Evolutionary conservation across 257 asterid species (phyloP).

Genomic region (Cordia subcordata): DNA sequence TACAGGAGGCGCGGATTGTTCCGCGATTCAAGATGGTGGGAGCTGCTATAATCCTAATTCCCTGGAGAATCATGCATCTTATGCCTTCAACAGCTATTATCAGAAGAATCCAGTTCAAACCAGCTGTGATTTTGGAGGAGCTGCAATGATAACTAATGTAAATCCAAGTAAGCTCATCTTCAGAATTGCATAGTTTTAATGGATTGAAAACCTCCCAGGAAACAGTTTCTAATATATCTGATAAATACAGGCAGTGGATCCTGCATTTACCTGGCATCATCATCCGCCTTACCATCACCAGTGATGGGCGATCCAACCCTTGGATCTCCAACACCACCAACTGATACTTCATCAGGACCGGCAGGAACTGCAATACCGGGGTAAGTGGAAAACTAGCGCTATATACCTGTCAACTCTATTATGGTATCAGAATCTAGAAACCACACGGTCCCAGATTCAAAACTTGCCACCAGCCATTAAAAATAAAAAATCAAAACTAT

Average conservation of each 20-base stretch:
- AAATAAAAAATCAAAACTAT: too few species aligned
- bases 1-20: slow-evolving; percentile 79
- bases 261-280: slow-evolving; percentile 44
- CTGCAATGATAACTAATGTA: slow-evolving; percentile 51
- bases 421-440: too few species aligned
- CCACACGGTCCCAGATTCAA: too few species aligned
- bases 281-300: slow-evolving; percentile 35
- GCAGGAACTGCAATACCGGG: slow-evolving; percentile 42
- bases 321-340: slow-evolving; percentile 35
- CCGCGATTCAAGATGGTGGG: slow-evolving; percentile 61
- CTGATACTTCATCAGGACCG: slow-evolving; percentile 50
- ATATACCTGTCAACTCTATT: not conserved
- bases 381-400: slow-evolving; percentile 22
- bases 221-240: slow-evolving; percentile 4
- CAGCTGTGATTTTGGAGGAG: slow-evolving; percentile 89
- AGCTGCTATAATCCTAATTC: slow-evolving; percentile 65
- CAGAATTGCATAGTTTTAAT: not conserved
- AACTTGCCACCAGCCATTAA: too few species aligned
- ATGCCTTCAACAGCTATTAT: slow-evolving; percentile 77
- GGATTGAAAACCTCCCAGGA: not conserved
- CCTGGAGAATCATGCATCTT: slow-evolving; percentile 72
- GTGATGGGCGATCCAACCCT: slow-evolving; percentile 16
- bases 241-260: slow-evolving; percentile 66
- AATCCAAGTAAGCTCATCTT: slow-evolving; percentile 68
- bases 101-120: slow-evolving; percentile 70